A percentile compares a stretch with the other conserved stretches of the same genome.
phyloP scores from a whole-genome alignment of 768 basidiomycete species.

The Lactarius indigo region DNA sequence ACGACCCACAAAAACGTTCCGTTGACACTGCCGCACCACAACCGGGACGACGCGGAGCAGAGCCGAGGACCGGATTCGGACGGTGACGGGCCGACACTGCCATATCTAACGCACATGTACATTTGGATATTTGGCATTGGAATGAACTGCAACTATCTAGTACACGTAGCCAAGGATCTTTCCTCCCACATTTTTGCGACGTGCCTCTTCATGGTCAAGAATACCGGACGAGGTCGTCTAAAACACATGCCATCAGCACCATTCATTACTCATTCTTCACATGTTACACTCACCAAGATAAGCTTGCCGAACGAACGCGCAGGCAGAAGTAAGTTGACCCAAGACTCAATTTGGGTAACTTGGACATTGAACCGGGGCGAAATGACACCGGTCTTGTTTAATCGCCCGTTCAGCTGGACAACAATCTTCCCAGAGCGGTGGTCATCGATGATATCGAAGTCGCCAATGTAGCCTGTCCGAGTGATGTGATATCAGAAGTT shows the following conservation, averaged over 20 bases:
- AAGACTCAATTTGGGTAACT: constrained; percentile 85
- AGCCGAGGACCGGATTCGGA: neutral
- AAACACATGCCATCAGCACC: neutral
- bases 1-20: neutral
- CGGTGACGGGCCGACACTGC: neutral
- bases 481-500: neutral
- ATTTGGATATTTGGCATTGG: neutral
- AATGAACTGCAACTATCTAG: constrained; percentile 39
- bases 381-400: constrained; percentile 99
- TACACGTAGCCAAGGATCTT: constrained; percentile 93
- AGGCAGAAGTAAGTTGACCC: constrained; percentile 96
- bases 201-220: constrained; percentile 97
- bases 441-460: constrained; percentile 98
- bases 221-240: constrained; percentile 98
- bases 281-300: constrained; percentile 66
- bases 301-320: constrained; percentile 95
- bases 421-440: constrained; percentile 98
- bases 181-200: constrained; percentile 96
- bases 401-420: constrained; percentile 94
- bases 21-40: neutral
- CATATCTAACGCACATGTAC: neutral
- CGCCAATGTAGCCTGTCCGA: constrained; percentile 86
- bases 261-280: constrained; percentile 2
- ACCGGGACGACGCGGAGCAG: neutral
- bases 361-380: constrained; percentile 99